Base-by-base conservation (phyloP, 192 early-diverging fungal species). In the Oehlia diaphana region DNA sequence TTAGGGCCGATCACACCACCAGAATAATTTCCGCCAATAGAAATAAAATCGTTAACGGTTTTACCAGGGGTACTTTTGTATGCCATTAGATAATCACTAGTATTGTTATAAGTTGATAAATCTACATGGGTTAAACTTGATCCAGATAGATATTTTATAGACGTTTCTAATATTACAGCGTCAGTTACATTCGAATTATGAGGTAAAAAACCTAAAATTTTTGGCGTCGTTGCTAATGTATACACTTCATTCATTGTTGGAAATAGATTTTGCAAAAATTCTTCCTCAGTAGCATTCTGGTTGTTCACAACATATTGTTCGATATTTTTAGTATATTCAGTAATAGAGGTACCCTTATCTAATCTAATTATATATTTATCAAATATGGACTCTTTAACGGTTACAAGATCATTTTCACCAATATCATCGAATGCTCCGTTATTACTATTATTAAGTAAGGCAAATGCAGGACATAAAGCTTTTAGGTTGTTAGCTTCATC, bases 41-140 rank as follows among this genome's bases (percentile, higher is more conserved):
- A 6, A n/a, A 70, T n/a, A 13, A 66, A 16, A n/a, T 72, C 49
- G 4, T 72, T 12, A 14, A 33, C 4, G 10, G 74, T 63, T 42
- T 2, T 76, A 37, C 74, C 74, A 28, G 53, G 33, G 0, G 2
- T 76, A 5, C 1, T 62, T 12, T 50, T 7, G 42, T 37, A 42
- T 26, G 4, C 16, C 74, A 76, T 76, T 28, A 76, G n/a, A n/a
- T 23, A 76, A 13, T 76, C 62, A 3, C 9, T 26, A 0, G 19
- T 63, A 12, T 63, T 63, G 2, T 9, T 4, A 63, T 42, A 76
- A 10, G 61, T 37, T 26, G 4, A n/a, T 39, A 9, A 10, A 44
- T 63, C 35, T 63, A 76, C 61, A 76, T 76, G 74, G 19, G 33
- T 21, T 23, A 61, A 0, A 63, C 35, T 63, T 35, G 74, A 76